Conservation (phyloP, 2,329 filamentous ascomycete species). For the Xylariaceae sp. region DNA sequence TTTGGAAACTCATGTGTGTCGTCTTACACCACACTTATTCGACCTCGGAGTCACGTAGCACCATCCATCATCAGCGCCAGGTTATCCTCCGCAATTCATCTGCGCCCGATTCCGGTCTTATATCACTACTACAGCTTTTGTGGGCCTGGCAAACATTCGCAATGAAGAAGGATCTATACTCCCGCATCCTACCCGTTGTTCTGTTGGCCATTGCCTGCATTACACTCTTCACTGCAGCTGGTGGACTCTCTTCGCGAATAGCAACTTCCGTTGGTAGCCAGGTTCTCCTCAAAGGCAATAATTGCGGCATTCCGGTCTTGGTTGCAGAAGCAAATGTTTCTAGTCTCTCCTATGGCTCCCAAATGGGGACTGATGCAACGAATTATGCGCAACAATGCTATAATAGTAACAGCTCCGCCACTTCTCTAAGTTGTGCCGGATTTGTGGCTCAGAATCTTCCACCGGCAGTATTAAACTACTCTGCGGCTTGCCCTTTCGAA, state of each 20-base stretch:
- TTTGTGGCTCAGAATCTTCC: no score
- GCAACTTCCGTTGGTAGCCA: slow-evolving; percentile 4
- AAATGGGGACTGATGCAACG: slow-evolving; percentile 1
- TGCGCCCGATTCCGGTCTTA: slow-evolving; percentile 1
- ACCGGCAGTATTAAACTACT: no score
- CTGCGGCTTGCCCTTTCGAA: no score
- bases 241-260: slow-evolving; percentile 11
- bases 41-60: not conserved
- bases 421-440: no score
- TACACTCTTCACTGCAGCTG: slow-evolving; percentile 3
- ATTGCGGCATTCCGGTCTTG: not conserved
- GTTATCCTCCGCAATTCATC: slow-evolving; percentile 8
- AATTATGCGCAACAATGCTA: slow-evolving; percentile 16
- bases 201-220: slow-evolving; percentile 2
- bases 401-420: no score
- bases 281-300: slow-evolving; percentile 4
- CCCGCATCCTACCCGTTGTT: not conserved
- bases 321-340: not conserved
- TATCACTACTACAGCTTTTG: not conserved
- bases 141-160: not conserved
- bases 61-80: slow-evolving; percentile 9
- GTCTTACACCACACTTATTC: slow-evolving; percentile 3
- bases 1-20: slow-evolving; percentile 9
- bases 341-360: not conserved
- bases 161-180: not conserved